A percentile compares a stretch with the other conserved stretches of the same genome.
These are phyloP conservation scores for Mycena vitilis DNA, from an alignment of 768 basidiomycete species.

Conservation along the genomic window DNA sequence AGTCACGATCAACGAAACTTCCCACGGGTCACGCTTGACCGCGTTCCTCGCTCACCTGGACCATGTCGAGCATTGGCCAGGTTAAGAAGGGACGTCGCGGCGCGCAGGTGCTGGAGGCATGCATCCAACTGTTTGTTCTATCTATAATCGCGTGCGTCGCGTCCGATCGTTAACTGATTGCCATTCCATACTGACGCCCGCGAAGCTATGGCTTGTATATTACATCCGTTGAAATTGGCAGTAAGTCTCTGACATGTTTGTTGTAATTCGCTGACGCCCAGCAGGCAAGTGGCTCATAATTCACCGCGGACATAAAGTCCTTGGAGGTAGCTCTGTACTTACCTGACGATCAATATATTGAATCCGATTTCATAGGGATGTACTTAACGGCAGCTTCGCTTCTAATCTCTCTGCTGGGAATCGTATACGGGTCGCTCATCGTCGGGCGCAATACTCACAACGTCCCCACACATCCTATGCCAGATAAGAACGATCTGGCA, in stretches of 20 bases:
- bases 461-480: slow-evolving; percentile 44
- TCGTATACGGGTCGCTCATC: slow-evolving; percentile 50
- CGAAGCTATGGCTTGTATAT: slow-evolving; percentile 18
- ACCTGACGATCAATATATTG: too few species aligned
- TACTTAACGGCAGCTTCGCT: slow-evolving; percentile 46
- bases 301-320: slow-evolving; percentile 3
- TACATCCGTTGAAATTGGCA: slow-evolving; percentile 24
- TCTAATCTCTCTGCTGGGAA: slow-evolving; percentile 41
- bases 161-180: too few species aligned
- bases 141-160: slow-evolving; percentile 24
- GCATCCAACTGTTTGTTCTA: slow-evolving; percentile 23
- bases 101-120: slow-evolving; percentile 8
- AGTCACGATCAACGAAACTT: neutral
- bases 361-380: slow-evolving; percentile 36
- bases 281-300: slow-evolving; percentile 33
- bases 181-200: neutral
- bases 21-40: too few species aligned
- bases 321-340: slow-evolving; percentile 26
- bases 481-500: slow-evolving; percentile 45
- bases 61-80: slow-evolving; percentile 1
- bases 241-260: slow-evolving; percentile 4
- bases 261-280: neutral
- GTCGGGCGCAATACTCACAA: slow-evolving; percentile 49
- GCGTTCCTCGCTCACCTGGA: too few species aligned
- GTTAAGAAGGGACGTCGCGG: slow-evolving; percentile 8